phyloP scores from a whole-genome alignment of 2,329 filamentous ascomycete species.

The Penicillium psychrosexuale region DNA sequence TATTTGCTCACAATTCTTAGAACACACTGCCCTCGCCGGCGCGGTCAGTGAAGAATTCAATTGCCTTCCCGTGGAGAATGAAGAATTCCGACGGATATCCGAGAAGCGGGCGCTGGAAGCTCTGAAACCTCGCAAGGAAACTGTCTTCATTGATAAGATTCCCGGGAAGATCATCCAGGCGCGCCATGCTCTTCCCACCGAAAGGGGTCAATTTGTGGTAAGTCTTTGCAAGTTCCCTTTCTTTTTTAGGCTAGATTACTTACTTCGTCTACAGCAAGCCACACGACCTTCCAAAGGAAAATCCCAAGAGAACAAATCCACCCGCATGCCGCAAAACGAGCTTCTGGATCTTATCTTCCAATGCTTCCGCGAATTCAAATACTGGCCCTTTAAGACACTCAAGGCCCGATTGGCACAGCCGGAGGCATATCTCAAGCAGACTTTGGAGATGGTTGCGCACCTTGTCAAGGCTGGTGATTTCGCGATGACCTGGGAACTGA shows the following conservation, averaged over 20 bases:
- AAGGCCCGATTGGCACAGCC: conserved; percentile 77
- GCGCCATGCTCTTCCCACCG: conserved; percentile 50
- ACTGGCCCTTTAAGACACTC: conserved; percentile 90
- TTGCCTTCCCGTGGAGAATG: conserved; percentile 68
- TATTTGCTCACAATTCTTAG: conserved; percentile 42
- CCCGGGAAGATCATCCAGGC: conserved; percentile 56
- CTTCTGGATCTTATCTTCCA: conserved; percentile 80
- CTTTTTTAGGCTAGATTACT: conserved; percentile 17
- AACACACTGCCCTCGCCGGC: conserved; percentile 73
- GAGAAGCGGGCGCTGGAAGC: conserved; percentile 57
- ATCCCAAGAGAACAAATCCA: conserved; percentile 74
- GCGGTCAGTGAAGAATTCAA: conserved; percentile 73
- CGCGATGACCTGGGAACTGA: conserved; percentile 80
- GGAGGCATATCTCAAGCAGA: conserved; percentile 86
- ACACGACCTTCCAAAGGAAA: conserved; percentile 53
- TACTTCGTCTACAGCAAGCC: conserved; percentile 37
- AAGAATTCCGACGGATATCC: conserved; percentile 64
- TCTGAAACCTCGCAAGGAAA: conserved; percentile 59
- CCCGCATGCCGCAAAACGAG: conserved; percentile 84
- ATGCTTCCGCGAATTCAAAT: conserved; percentile 80
- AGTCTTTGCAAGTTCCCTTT: conserved; percentile 18
- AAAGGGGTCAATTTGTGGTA: conserved; percentile 45
- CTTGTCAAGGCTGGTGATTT: conserved; percentile 80
- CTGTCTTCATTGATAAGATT: conserved; percentile 48
- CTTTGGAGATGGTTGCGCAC: conserved; percentile 76